Conservation (phyloP, 1,284 basidiomycete species). For the Naganishia albida region DNA sequence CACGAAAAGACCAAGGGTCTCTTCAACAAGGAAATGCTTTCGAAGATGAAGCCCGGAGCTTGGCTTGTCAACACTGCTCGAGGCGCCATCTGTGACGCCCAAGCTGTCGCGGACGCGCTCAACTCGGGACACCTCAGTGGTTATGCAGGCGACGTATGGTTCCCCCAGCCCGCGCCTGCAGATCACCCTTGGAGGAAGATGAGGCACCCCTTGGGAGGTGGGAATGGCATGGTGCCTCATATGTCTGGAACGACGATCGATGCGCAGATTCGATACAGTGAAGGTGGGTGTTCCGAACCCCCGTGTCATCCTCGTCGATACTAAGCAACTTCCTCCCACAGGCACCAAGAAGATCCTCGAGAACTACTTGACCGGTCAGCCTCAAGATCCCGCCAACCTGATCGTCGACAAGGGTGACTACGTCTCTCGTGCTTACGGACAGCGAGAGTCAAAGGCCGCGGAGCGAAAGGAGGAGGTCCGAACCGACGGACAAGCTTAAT, state of each 20-base stretch:
- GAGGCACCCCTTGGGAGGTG: slow-evolving; percentile 75
- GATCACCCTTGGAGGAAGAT: slow-evolving; percentile 84
- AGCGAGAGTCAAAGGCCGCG: slow-evolving; percentile 37
- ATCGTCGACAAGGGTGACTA: slow-evolving; percentile 68
- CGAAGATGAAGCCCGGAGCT: slow-evolving; percentile 85
- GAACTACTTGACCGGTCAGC: slow-evolving; percentile 69
- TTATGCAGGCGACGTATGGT: slow-evolving; percentile 62
- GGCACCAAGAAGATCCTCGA: slow-evolving; percentile 79
- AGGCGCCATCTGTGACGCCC: slow-evolving; percentile 85
- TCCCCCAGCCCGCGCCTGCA: slow-evolving; percentile 65
- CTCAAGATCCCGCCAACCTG: slow-evolving; percentile 76
- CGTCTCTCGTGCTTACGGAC: slow-evolving; percentile 52
- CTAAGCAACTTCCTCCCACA: background rate
- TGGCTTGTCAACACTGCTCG: slow-evolving; percentile 94
- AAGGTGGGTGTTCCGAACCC: slow-evolving; percentile 32
- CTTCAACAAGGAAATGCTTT: slow-evolving; percentile 77
- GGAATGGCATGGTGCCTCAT: slow-evolving; percentile 68
- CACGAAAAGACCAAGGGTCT: slow-evolving; percentile 74
- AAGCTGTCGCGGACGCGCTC: slow-evolving; percentile 76
- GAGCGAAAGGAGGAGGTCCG: slow-evolving; percentile 32
- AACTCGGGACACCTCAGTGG: slow-evolving; percentile 73
- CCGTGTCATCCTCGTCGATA: background rate
- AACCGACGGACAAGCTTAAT: slow-evolving; percentile 28
- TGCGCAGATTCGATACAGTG: slow-evolving; percentile 85
- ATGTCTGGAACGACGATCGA: slow-evolving; percentile 89